Conservation (phyloP, 2,329 filamentous ascomycete species). For the Elsinoe necatrix region DNA sequence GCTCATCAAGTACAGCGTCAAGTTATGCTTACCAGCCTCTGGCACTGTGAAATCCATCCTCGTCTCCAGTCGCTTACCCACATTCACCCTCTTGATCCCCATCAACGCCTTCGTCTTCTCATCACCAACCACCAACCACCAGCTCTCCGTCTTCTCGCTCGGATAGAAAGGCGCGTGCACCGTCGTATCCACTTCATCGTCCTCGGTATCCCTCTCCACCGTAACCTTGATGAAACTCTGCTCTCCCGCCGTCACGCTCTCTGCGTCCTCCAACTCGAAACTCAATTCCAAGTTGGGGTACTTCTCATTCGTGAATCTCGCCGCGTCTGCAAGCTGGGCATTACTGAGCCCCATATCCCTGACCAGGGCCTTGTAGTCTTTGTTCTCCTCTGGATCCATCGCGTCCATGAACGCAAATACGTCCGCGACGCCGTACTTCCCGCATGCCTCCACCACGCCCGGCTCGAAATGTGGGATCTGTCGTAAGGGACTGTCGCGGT, state of each 20-base stretch:
- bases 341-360: conserved; percentile 71
- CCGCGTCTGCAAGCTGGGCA: conserved; percentile 77
- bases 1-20: conserved; percentile 93
- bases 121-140: conserved; percentile 95
- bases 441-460: conserved; percentile 73
- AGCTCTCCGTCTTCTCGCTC: conserved; percentile 86
- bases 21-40: conserved; percentile 69
- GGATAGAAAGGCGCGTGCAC: conserved; percentile 97
- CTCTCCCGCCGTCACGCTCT: conserved; percentile 69
- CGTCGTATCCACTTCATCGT: conserved; percentile 66
- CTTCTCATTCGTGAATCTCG: conserved; percentile 88
- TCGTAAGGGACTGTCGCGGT: conserved; percentile 90
- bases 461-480: conserved; percentile 92
- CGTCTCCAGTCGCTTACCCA: conserved; percentile 67
- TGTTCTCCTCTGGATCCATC: conserved; percentile 92
- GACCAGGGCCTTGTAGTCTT: conserved; percentile 68
- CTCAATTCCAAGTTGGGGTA: conserved; percentile 93
- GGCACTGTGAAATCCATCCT: conserved; percentile 84
- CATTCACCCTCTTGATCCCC: conserved; percentile 89
- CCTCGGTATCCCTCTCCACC: conserved; percentile 71
- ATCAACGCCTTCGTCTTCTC: conserved; percentile 80
- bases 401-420: conserved; percentile 98
- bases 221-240: conserved; percentile 76
- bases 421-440: conserved; percentile 76
- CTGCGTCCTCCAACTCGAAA: conserved; percentile 74